A percentile compares a stretch with the other conserved stretches of the same genome.
phyloP scores from a whole-genome alignment of 106 monocot species.

The Acanthochlamys bracteata region DNA sequence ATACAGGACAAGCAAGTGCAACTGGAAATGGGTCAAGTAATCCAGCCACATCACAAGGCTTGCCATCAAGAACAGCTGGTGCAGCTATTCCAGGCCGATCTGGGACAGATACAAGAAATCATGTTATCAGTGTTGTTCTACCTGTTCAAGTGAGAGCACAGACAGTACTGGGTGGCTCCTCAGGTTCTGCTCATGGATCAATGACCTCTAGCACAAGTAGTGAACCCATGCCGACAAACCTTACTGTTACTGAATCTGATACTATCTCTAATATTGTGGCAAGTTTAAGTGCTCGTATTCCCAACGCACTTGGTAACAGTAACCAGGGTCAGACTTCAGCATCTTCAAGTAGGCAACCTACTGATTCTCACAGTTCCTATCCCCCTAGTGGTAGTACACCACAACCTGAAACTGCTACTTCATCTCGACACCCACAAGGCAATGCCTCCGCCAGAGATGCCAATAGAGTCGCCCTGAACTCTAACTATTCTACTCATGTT shows the following conservation, averaged over 20 bases:
- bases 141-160: conserved; percentile 52
- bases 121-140: conserved; percentile 43
- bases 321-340: conserved; percentile 7
- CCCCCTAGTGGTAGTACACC: conserved; percentile 7
- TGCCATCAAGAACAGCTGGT: conserved; percentile 43
- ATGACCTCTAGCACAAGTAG: background rate
- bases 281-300: conserved; percentile 17
- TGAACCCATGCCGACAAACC: background rate
- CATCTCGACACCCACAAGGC: conserved; percentile 1
- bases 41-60: conserved; percentile 19
- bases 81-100: conserved; percentile 36
- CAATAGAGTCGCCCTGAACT: conserved; percentile 5
- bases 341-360: conserved; percentile 1
- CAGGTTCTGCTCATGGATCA: conserved; percentile 18
- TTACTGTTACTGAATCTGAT: conserved; percentile 13
- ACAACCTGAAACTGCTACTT: conserved; percentile 10
- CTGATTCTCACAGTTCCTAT: conserved; percentile 13
- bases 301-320: conserved; percentile 11
- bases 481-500: background rate
- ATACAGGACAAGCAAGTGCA: conserved; percentile 12
- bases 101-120: conserved; percentile 23
- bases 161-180: conserved; percentile 15
- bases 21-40: conserved; percentile 17
- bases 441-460: conserved; percentile 4
- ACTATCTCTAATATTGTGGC: conserved; percentile 14